Conservation (phyloP, 2,329 filamentous ascomycete genomes). For the Lasiodiplodia sp. region DNA sequence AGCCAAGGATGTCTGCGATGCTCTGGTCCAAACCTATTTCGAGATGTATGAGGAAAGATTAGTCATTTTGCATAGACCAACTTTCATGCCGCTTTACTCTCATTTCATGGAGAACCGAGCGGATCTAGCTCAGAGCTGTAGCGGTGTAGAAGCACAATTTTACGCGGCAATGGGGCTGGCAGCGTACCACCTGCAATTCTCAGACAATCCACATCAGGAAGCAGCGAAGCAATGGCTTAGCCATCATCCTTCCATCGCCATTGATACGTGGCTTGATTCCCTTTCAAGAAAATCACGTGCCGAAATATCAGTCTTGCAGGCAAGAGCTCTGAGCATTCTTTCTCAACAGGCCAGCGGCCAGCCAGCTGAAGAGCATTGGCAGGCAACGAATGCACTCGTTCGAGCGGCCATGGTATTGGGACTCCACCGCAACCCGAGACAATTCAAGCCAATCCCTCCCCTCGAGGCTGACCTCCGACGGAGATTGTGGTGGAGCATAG, state of each 20-base stretch:
- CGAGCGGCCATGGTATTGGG: conserved; percentile 8
- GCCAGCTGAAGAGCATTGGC: neutral
- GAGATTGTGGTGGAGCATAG: conserved; percentile 53
- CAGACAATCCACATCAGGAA: neutral
- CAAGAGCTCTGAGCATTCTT: neutral
- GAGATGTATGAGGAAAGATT: conserved; percentile 36
- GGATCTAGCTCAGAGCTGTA: neutral
- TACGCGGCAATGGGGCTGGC: conserved; percentile 35
- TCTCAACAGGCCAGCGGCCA: neutral
- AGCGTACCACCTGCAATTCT: conserved; percentile 36
- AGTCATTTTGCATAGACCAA: conserved; percentile 36
- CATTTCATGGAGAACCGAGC: conserved; percentile 32
- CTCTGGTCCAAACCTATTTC: conserved; percentile 35
- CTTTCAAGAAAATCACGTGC: neutral
- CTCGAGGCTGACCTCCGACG: conserved; percentile 52
- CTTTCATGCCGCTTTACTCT: conserved; percentile 37
- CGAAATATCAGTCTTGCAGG: conserved; percentile 1
- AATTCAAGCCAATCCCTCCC: conserved; percentile 43
- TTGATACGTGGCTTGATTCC: neutral
- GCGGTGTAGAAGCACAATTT: neutral
- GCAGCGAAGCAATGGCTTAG: neutral
- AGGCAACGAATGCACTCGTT: neutral
- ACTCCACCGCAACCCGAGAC: conserved; percentile 35
- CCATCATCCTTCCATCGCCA: conserved; percentile 31
- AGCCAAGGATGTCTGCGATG: conserved; percentile 25